These are phyloP conservation scores for Ambrosiella cleistominuta DNA, from an alignment of 2,329 filamentous ascomycete genomes.

Conservation along the genomic window DNA sequence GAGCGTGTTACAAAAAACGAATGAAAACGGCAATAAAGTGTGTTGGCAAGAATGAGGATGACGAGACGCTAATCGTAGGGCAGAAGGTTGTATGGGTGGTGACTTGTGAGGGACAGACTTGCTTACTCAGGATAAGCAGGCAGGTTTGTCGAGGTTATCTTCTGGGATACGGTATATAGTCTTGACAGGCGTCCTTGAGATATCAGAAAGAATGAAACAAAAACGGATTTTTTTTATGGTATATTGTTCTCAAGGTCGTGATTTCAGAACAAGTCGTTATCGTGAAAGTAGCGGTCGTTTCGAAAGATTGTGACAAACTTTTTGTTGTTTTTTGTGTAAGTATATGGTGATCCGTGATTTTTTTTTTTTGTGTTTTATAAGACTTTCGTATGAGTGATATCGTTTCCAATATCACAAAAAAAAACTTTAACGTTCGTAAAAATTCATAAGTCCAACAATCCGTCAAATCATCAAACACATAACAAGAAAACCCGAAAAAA, in stretches of 20 bases:
- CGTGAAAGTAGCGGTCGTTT: not conserved
- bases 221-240: not conserved
- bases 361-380: not conserved
- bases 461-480: not conserved
- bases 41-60: no score
- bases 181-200: not conserved
- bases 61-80: not conserved
- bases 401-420: conserved; percentile 1
- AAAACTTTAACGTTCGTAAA: not conserved
- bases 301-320: not conserved
- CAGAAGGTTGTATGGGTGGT: not conserved
- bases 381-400: not conserved
- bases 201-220: not conserved
- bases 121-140: not conserved
- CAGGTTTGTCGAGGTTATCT: not conserved
- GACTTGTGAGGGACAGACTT: not conserved
- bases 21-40: no score
- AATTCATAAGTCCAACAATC: not conserved
- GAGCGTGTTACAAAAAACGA: no score
- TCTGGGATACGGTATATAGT: not conserved
- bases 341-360: not conserved
- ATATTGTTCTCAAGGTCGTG: not conserved
- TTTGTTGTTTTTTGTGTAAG: not conserved
- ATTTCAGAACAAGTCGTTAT: not conserved
- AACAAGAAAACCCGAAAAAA: not conserved